A percentile compares a stretch with the other conserved stretches of the same genome.
These are phyloP conservation scores for Globisporangium alternatum DNA, from an alignment of 352 stramenopile genomes.

Conservation along the genomic window DNA sequence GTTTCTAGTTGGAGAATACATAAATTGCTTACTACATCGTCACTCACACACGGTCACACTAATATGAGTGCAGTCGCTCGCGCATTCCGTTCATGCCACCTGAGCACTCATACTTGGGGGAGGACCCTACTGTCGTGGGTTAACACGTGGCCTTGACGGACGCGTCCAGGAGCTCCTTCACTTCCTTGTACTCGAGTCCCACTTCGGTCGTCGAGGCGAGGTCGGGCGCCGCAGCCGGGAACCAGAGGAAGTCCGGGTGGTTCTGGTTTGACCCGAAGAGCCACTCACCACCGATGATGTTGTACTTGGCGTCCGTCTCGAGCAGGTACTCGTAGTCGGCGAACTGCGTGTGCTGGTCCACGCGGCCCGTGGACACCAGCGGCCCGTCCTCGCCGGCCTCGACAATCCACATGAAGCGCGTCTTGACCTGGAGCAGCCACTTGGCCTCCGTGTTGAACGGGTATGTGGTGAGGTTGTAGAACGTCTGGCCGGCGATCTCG, in stretches of 20 bases:
- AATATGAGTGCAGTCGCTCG: neutral
- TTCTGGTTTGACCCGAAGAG: constrained; percentile 42
- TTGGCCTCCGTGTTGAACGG: constrained; percentile 60
- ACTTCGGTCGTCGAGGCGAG: constrained; percentile 33
- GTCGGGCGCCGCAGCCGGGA: constrained; percentile 42
- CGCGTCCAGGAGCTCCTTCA: constrained; percentile 38
- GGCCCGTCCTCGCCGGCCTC: constrained; percentile 50
- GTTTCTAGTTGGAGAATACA: constrained; percentile 10
- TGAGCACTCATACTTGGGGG: neutral
- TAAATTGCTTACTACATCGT: constrained; percentile 12
- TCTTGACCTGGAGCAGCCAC: constrained; percentile 53
- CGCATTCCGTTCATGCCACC: neutral
- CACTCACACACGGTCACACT: constrained; percentile 6
- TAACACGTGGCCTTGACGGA: constrained; percentile 30
- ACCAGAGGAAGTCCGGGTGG: constrained; percentile 74
- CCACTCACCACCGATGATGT: constrained; percentile 76
- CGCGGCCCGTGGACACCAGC: constrained; percentile 39
- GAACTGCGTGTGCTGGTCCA: constrained; percentile 46
- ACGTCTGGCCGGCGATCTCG: constrained; percentile 31
- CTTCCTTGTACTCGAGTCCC: constrained; percentile 48
- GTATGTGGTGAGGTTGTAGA: constrained; percentile 48
- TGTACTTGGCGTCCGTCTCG: constrained; percentile 55
- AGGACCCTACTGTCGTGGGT: neutral
- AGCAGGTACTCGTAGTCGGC: constrained; percentile 73
- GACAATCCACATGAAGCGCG: constrained; percentile 57